Percentiles rank a stretch among this genome's conserved stretches.
Conservation (phyloP, 805 yeast genomes). For the Kazachstania africana region DNA sequence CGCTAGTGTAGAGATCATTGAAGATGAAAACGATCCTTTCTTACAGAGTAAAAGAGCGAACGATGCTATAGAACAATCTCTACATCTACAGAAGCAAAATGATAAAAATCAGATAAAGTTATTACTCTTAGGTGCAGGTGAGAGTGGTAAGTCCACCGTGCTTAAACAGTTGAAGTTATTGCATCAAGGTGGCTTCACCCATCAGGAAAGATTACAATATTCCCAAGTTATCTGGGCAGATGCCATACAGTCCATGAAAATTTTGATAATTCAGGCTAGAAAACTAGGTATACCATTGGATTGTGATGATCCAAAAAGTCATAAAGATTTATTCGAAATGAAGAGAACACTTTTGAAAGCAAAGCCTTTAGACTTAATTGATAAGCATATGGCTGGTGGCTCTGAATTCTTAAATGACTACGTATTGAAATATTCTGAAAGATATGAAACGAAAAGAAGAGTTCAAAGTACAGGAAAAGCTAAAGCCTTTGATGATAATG, state of each 20-base stretch:
- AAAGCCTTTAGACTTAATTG: conserved; percentile 49
- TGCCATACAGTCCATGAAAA: conserved; percentile 73
- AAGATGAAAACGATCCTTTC: conserved; percentile 41
- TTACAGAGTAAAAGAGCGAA: conserved; percentile 42
- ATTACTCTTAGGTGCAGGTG: conserved; percentile 85
- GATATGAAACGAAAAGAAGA: conserved; percentile 39
- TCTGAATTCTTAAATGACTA: conserved; percentile 49
- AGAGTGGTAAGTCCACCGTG: conserved; percentile 88
- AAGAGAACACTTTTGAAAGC: conserved; percentile 43
- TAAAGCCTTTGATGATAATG: conserved; percentile 20
- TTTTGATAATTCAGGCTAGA: conserved; percentile 64
- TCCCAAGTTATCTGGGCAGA: conserved; percentile 89
- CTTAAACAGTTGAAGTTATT: conserved; percentile 76
- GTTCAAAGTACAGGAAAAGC: conserved; percentile 45
- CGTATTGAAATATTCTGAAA: conserved; percentile 48
- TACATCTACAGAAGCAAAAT: conserved; percentile 39
- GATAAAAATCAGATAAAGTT: conserved; percentile 56
- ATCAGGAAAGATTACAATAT: conserved; percentile 69
- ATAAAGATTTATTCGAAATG: conserved; percentile 33
- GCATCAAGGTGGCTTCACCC: conserved; percentile 77
- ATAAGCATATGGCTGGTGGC: conserved; percentile 58
- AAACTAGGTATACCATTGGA: conserved; percentile 50
- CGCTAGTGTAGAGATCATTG: conserved; percentile 34
- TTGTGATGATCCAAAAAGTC: conserved; percentile 41
- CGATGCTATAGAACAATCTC: conserved; percentile 52